Conservation (phyloP, 305 asterid species). For the Plantago coronopus region DNA sequence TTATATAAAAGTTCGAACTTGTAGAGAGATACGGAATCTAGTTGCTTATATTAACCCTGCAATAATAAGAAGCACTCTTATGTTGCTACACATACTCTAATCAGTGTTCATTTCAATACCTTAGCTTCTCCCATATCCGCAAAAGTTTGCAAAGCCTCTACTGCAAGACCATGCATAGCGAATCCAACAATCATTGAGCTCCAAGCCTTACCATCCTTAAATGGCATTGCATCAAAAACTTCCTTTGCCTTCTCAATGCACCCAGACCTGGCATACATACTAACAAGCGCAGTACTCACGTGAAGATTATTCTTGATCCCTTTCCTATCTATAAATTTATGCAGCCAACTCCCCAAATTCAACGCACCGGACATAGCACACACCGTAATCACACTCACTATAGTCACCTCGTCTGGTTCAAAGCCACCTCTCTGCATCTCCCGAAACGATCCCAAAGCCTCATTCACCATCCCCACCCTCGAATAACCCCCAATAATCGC, state of each 20-base stretch:
- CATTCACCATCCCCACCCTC: conserved; percentile 55
- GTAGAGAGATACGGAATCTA: too few relatives aligned
- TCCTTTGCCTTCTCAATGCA: conserved; percentile 54
- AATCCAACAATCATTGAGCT: conserved; percentile 70
- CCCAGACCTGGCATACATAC: conserved; percentile 74
- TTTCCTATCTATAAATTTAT: conserved; percentile 46
- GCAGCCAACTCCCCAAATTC: conserved; percentile 67
- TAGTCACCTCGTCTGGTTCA: conserved; percentile 58
- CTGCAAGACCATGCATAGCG: conserved; percentile 49
- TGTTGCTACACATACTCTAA: not conserved
- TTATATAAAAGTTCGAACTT: too few relatives aligned
- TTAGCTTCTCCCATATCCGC: conserved; percentile 51
- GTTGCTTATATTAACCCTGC: too few relatives aligned
- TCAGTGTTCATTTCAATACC: conserved; percentile 30
- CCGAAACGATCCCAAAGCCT: conserved; percentile 55
- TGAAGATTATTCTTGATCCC: conserved; percentile 56
- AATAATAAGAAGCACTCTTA: too few relatives aligned
- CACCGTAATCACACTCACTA: conserved; percentile 65
- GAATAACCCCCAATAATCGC: conserved; percentile 68
- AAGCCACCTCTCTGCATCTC: conserved; percentile 58
- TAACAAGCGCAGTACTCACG: conserved; percentile 59
- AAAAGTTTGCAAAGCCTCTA: conserved; percentile 50
- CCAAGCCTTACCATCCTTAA: conserved; percentile 73
- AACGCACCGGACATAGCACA: conserved; percentile 56
- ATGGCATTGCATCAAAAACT: conserved; percentile 51